Base-by-base conservation (phyloP, 306 rosid genomes). In the Pyrus communis region DNA sequence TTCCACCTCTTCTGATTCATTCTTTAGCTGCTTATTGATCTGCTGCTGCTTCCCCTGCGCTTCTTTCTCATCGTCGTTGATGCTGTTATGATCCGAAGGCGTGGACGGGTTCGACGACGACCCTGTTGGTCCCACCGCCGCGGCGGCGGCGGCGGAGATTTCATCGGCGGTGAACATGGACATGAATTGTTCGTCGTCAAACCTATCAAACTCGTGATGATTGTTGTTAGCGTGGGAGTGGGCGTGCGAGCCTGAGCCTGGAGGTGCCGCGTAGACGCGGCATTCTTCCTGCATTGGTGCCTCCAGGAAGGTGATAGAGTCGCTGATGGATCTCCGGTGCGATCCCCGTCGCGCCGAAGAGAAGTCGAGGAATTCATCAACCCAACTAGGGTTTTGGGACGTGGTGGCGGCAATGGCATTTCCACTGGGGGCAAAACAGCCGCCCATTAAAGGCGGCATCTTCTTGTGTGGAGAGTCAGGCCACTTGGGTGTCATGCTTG, bases 311-410 rank as follows among this genome's bases (percentile, higher is more conserved):
- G 93, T 67, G 59, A 85, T 71, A 1, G 97, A 88, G 77, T 95
- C 97, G 52, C 99, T 95, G 30, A 77, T 87, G 2, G 96, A 84
- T 11, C 93, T 82, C n/a, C 97, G 87, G 84, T 91, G 98, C 3
- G 91, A 89, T 4, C 91, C 90, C 0, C 96, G 93, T n/a, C 93
- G 71, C 0, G 87, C 81, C 0, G 88, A 71, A 0, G 98, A 92
- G 86, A 95, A 95, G 81, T 95, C 96, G 4, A 91, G 87, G 69
- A 95, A 92, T 69, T 95, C 97, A 1, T 95, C 99, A 1, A 88
- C 92, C 97, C 99, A 95, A 0, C 92, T 88, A 35, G 97, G 90
- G 84, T 84, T 89, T 2, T 81, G 85, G 1, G 80, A 30, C 4
- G 82, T 3, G 31, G 66, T 33, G 27, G 69, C 11, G 54, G 74